Base-by-base conservation (phyloP, 176 grass and related monocot species). In the Neostapfia colusana region DNA sequence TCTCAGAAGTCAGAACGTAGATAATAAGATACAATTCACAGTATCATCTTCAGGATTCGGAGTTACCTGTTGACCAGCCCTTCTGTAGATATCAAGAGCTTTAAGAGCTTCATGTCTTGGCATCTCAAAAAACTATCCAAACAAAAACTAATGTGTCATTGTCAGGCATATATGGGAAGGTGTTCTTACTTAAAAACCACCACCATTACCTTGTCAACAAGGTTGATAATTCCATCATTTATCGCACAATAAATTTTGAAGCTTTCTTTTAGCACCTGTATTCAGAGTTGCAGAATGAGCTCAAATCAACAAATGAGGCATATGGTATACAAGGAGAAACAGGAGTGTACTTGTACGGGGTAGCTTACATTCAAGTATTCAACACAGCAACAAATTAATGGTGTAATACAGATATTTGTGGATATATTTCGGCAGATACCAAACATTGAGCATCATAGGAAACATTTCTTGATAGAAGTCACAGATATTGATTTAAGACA, bases 201-300 rank as follows among this genome's bases (percentile, higher is more conserved):
- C 3, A 10, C 41, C 23, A 58, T 78, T 87, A 99, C 96, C 92
- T 99, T 99, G 81, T 99, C 96, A 68, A 99, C 96, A 87, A 99
- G 96, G 74, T 99, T 99, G 73, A 99, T 99, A 49, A 99, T 99
- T 79, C 96, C 96, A 84, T 99, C 96, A 64, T 99, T 99, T 75
- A 99, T 90, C 17, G 96, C 92, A 85, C 96, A 99, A 74, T 99
- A 99, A 74, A 99, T 99, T 87, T 99, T 95, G 77, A 99, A 99
- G 78, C 96, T 99, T 84, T 99, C 96, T 84, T 99, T 99, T 80
- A 95, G 75, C 58, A 99, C 96, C 92, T 99, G 85, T 46, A 16
- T 38, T 57, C 49, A 63, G 41, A 62, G 44, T n/a, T 16, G 45
- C n/a, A 56, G 34, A 20, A 4, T 59, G 69, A 71, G 44, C 31